Conservation (phyloP, 768 basidiomycete species). For the Suillus fuscotomentosus region DNA sequence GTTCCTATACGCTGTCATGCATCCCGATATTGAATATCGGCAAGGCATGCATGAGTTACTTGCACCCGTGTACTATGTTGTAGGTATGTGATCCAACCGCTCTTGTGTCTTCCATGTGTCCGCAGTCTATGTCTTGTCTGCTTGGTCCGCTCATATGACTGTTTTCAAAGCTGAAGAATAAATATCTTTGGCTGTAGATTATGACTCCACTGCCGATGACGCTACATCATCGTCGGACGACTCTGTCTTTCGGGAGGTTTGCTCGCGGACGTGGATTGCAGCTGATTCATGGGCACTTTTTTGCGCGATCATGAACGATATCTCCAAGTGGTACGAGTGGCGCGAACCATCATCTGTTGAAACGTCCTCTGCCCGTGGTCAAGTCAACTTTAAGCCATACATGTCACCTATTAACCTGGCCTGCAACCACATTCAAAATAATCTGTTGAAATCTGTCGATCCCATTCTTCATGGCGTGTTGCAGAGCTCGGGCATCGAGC, state of each 20-base stretch:
- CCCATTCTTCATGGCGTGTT: slow-evolving; percentile 74
- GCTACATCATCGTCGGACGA: slow-evolving; percentile 30
- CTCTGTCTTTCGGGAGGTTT: slow-evolving; percentile 52
- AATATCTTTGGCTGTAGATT: slow-evolving; percentile 49
- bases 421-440: slow-evolving; percentile 78
- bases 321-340: slow-evolving; percentile 82
- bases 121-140: slow-evolving; percentile 6
- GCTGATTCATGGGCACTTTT: slow-evolving; percentile 92
- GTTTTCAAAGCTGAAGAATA: slow-evolving; percentile 25
- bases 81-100: slow-evolving; percentile 23
- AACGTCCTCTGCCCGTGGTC: slow-evolving; percentile 34
- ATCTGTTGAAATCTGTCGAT: slow-evolving; percentile 73
- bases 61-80: slow-evolving; percentile 79
- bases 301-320: slow-evolving; percentile 70
- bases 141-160: slow-evolving; percentile 16
- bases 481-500: slow-evolving; percentile 83
- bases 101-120: slow-evolving; percentile 5
- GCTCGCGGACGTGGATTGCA: slow-evolving; percentile 65
- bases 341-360: slow-evolving; percentile 38
- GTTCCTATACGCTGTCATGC: slow-evolving; percentile 77
- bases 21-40: slow-evolving; percentile 86
- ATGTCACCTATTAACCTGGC: slow-evolving; percentile 83
- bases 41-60: slow-evolving; percentile 99
- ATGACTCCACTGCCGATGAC: slow-evolving; percentile 63
- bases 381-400: slow-evolving; percentile 57